Evolutionary conservation across 768 basidiomycete species (phyloP), one percentile per base, ranked within the genome.

Genomic region (Leccinum fibrillosum): DNA sequence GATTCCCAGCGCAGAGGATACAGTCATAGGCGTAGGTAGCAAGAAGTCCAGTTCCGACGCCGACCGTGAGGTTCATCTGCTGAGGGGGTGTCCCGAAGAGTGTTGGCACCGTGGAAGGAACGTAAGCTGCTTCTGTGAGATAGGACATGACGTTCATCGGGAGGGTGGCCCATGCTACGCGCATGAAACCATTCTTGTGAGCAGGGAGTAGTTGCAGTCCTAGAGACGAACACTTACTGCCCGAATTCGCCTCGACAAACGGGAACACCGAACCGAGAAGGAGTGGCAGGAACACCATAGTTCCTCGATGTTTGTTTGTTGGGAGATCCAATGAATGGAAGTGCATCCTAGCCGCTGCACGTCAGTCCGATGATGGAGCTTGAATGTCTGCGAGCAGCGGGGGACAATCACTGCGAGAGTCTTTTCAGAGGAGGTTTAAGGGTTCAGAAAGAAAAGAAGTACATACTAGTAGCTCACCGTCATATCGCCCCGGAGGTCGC

Each of bases 1-100:
- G 54, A 17, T 53, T 11, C 15, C 69, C 70, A 39, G 60, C 54
- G 26, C 70, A 71, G 50, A 72, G 61, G 15, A 72, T 51, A 37
- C 70, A 71, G 44, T 72, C 63, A 2, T 61, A 54, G 5, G 47
- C 49, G 47, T 66, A 71, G 11, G 65, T 58, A 11, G 51, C 60
- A 28, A 71, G 55, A 35, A 28, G 1, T 4, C 54, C 62, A 1
- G 60, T 23, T 21, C 63, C 44, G 2, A 71, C 21, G 12, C 55
- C 55, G 34, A 71, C 62, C 9, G 70, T 70, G n/a, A 71, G 53
- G 28, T 66, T 59, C 45, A 72, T 25, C 49, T 65, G 59, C 49
- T 71, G 69, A 21, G 70, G 66, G 11, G 69, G 70, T 10, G 66
- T 70, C 13, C 69, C 68, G 26, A 71, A 19, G 26, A 68, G 63